phyloP scores from a whole-genome alignment of 352 stramenopile genomes.

The Saprolegnia diclina region DNA sequence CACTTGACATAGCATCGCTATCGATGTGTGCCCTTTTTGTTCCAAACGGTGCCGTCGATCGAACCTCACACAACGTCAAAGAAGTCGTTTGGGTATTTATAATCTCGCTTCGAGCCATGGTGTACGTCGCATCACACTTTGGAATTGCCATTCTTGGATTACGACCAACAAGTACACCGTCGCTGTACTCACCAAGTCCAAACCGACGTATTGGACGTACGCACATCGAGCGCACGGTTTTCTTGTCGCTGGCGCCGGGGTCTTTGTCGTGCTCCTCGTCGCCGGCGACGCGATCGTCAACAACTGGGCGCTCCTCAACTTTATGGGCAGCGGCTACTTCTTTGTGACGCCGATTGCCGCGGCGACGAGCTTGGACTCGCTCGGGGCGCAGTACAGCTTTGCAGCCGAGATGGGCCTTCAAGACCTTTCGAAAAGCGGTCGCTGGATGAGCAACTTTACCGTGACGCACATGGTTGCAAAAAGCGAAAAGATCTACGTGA shows the following conservation, averaged over 20 bases:
- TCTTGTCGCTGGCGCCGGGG: not conserved
- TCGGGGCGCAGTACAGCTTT: slow-evolving; percentile 11
- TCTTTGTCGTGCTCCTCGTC: slow-evolving; percentile 4
- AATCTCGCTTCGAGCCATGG: too few relatives aligned
- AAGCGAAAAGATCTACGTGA: not conserved
- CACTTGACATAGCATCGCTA: too few relatives aligned
- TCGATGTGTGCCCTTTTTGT: too few relatives aligned
- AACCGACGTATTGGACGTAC: too few relatives aligned
- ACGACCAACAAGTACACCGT: too few relatives aligned
- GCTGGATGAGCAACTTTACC: slow-evolving; percentile 21
- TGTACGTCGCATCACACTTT: too few relatives aligned
- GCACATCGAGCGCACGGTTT: not conserved
- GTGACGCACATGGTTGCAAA: not conserved
- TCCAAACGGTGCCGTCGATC: too few relatives aligned
- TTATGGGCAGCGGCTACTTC: slow-evolving; percentile 13
- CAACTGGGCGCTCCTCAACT: slow-evolving; percentile 20
- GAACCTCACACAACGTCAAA: too few relatives aligned
- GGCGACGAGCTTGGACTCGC: not conserved
- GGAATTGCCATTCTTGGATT: too few relatives aligned
- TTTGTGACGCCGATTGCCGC: slow-evolving; percentile 9
- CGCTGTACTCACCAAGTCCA: too few relatives aligned
- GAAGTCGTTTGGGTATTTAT: too few relatives aligned
- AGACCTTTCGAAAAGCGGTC: slow-evolving; percentile 17
- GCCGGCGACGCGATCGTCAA: not conserved
- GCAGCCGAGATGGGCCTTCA: not conserved